Evolutionary conservation across 2,329 filamentous ascomycete genomes (phyloP), one percentile per base, ranked within the genome.

Genomic region (Pleoardoris graminearum): DNA sequence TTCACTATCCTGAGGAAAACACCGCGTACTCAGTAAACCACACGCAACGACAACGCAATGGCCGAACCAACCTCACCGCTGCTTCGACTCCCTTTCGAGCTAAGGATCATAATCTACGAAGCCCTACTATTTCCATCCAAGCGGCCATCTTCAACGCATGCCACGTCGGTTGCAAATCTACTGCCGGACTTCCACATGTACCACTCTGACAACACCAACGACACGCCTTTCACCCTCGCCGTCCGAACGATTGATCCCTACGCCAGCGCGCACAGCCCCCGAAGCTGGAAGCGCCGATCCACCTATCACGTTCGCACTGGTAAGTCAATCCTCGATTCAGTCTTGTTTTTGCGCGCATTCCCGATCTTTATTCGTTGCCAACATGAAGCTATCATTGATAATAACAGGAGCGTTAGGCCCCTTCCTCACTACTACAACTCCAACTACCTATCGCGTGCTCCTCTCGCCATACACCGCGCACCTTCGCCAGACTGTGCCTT

Each of bases 391-490:
- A 27, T n/a, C n/a, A n/a, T n/a, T n/a, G n/a, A n/a, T 57, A 39
- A 65, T 62, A 56, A 65, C 55, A n/a, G 33, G 21, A 33, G 49
- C 44, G 17, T 19, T 51, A 66, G 75, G 75, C 38, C 74, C 74
- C 37, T 77, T 79, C 56, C 68, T 76, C 33, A 72, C 72, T 45
- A 75, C 72, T 19, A 76, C 75, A 49, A 72, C 74, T 46, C 62
- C 79, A 48, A 85, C 84, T 7, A 85, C 84, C 4, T 87, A 86
- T 68, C 73, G 75, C 44, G 73, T 82, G 39, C 69, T 76, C 38
- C 75, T 79, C 48, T 74, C 73, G 8, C 68, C 56, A 65, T 71
- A 68, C 54, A 81, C 69, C 65, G 76, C 25, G 61, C 78, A 45
- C 73, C 82, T 60, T 72, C 84, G 76, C 62, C 70, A 44, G 62